Base-by-base conservation (phyloP, 164 flowering plant species). In the Brasenia schreberi region DNA sequence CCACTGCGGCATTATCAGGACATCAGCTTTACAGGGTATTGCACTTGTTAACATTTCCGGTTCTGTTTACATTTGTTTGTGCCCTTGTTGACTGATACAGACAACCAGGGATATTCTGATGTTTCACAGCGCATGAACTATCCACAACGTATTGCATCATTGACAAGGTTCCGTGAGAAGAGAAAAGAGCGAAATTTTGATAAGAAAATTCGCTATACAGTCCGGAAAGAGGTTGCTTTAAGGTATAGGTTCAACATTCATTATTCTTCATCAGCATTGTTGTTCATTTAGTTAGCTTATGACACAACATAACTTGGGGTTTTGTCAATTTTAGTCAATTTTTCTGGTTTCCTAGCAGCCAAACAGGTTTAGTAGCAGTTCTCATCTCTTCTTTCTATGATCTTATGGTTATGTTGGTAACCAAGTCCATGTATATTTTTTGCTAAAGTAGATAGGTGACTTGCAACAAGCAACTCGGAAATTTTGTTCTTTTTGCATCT, bases 101-200 rank as follows among this genome's bases (percentile, higher is more conserved):
- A 66, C 43, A 65, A 52, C 65, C 69, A 71, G 69, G 69, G 39
- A 45, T 70, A 60, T 4, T 10, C 61, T 53, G 69, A 71, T 66
- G 66, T 71, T 71, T 61, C 63, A n/a, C 73, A 71, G 61, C 49
- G 69, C 53, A 53, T 62, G 63, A 66, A 58, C 62, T 59, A 65
- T 65, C 66, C 73, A 42, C 69, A 71, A 62, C 66, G 73, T 66
- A 64, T 66, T 66, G 63, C 61, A 43, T 71, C 73, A 62, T 19
- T 71, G 66, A 60, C 59, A 18, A 71, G 73, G 58, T 71, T 71
- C 63, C 73, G 73, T 52, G 73, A 71, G 66, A 71, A 71, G 61
- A 59, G 73, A 61, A 71, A 71, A 66, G 73, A 71, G 18, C 44
- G 73, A 19, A 71, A 71, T 58, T 71, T 62, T 66, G 73, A 66